phyloP scores from a whole-genome alignment of 1,284 basidiomycete genomes.

The Cystobasidium slooffiae region DNA sequence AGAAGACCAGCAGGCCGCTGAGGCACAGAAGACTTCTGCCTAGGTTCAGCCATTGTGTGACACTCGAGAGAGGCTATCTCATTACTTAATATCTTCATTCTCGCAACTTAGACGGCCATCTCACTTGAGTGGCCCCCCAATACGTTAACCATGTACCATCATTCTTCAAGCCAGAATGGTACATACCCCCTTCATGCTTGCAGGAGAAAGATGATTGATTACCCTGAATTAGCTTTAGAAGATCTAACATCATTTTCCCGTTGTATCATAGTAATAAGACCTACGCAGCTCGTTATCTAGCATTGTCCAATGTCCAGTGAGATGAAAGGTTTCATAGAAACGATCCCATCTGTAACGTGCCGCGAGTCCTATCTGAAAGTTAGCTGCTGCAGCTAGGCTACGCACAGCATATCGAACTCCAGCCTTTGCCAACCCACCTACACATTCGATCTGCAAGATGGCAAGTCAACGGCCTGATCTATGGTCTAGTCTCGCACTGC shows the following conservation, averaged over 20 bases:
- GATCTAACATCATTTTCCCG: not conserved
- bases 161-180: too few relatives aligned
- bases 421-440: not conserved
- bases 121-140: not conserved
- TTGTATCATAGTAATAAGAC: constrained; percentile 10
- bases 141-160: not conserved
- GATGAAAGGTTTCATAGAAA: too few relatives aligned
- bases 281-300: too few relatives aligned
- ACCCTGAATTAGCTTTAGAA: not conserved
- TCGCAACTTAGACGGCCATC: constrained; percentile 3
- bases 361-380: too few relatives aligned
- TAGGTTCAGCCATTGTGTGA: not conserved
- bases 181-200: too few relatives aligned
- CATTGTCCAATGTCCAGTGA: too few relatives aligned
- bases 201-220: not conserved
- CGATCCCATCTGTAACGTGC: too few relatives aligned
- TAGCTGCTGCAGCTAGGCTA: not conserved
- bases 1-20: not conserved
- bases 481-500: constrained; percentile 28
- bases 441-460: constrained; percentile 4
- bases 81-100: constrained; percentile 7
- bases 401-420: too few relatives aligned
- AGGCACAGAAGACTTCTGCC: constrained; percentile 1
- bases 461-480: constrained; percentile 12
- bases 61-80: not conserved